These are phyloP conservation scores for Wickerhamomyces sp. DNA, from an alignment of 1,139 yeast genomes.

Conservation along the genomic window DNA sequence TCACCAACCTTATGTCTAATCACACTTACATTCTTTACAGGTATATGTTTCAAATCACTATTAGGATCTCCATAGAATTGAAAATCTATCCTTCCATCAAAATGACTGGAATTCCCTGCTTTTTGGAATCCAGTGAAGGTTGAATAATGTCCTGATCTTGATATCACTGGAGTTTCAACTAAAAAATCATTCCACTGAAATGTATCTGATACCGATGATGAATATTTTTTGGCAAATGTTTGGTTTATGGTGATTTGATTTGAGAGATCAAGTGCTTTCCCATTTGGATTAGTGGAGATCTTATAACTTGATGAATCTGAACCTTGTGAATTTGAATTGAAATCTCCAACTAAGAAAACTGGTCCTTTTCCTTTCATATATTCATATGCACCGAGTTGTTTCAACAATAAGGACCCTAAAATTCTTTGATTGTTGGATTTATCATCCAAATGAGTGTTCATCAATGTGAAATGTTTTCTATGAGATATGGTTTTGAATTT, in stretches of 20 bases:
- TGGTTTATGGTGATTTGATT: slow-evolving; percentile 20
- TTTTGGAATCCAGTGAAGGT: slow-evolving; percentile 40
- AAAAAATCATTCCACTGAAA: slow-evolving; percentile 25
- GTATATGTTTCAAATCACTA: slow-evolving; percentile 16
- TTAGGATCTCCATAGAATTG: slow-evolving; percentile 31
- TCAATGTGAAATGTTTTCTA: slow-evolving; percentile 29
- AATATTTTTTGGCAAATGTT: slow-evolving; percentile 19
- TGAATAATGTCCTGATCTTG: slow-evolving; percentile 28
- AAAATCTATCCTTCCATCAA: slow-evolving; percentile 35
- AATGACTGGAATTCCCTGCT: slow-evolving; percentile 27
- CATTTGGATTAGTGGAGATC: slow-evolving; percentile 12
- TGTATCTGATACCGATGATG: slow-evolving; percentile 5
- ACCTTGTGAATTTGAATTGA: slow-evolving; percentile 33
- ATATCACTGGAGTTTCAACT: slow-evolving; percentile 15
- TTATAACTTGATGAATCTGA: slow-evolving; percentile 28
- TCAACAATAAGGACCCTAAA: slow-evolving; percentile 32
- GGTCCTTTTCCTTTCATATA: slow-evolving; percentile 29
- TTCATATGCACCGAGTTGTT: slow-evolving; percentile 28
- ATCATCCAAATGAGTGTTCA: slow-evolving; percentile 44
- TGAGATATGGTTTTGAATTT: slow-evolving; percentile 24
- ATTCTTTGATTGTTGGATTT: slow-evolving; percentile 37
- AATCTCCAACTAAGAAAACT: slow-evolving; percentile 36
- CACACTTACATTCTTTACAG: slow-evolving; percentile 15
- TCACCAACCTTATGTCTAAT: slow-evolving; percentile 24
- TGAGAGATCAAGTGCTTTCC: no score